Conservation (phyloP, 768 basidiomycete genomes). For the Tylopilus sp. region DNA sequence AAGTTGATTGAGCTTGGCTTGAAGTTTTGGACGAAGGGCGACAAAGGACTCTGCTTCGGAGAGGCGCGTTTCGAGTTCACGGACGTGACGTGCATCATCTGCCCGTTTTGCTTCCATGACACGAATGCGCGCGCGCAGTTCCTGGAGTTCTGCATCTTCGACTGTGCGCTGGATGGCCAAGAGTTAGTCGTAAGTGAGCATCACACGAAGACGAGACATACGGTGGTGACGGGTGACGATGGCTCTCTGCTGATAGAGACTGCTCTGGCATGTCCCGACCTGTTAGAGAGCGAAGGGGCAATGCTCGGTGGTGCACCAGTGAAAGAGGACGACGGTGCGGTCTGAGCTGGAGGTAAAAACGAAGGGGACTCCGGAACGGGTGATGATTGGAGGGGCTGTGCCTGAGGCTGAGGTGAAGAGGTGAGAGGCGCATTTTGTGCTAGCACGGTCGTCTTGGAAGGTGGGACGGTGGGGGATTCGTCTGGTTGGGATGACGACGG, state of each 20-base stretch:
- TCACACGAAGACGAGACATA: slow-evolving; percentile 5
- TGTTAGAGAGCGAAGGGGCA: slow-evolving; percentile 5
- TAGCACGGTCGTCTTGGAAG: slow-evolving; percentile 37
- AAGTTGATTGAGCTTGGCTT: slow-evolving; percentile 78
- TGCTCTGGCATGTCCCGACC: slow-evolving; percentile 10
- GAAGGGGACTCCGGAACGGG: slow-evolving; percentile 11
- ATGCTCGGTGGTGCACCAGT: slow-evolving; percentile 5
- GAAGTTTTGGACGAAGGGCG: slow-evolving; percentile 82
- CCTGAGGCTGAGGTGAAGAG: slow-evolving; percentile 28
- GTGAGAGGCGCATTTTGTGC: slow-evolving; percentile 35
- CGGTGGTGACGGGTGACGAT: slow-evolving; percentile 24
- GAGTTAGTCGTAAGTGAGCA: slow-evolving; percentile 10
- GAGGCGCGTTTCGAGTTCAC: slow-evolving; percentile 81
- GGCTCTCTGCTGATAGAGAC: slow-evolving; percentile 25
- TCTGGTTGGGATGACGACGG: slow-evolving; percentile 20
- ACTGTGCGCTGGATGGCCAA: slow-evolving; percentile 19
- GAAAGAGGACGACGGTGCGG: slow-evolving; percentile 15
- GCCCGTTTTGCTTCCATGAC: slow-evolving; percentile 83
- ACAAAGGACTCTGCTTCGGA: slow-evolving; percentile 83
- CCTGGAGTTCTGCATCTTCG: slow-evolving; percentile 69
- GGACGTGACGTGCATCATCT: slow-evolving; percentile 81
- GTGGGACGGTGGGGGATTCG: slow-evolving; percentile 14
- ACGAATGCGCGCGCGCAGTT: slow-evolving; percentile 77
- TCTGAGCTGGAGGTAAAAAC: slow-evolving; percentile 12
- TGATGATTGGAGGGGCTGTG: slow-evolving; percentile 19